Evolutionary conservation across 306 rosid genomes (phyloP), one percentile per base, ranked within the genome.

Genomic region (Delonix regia): DNA sequence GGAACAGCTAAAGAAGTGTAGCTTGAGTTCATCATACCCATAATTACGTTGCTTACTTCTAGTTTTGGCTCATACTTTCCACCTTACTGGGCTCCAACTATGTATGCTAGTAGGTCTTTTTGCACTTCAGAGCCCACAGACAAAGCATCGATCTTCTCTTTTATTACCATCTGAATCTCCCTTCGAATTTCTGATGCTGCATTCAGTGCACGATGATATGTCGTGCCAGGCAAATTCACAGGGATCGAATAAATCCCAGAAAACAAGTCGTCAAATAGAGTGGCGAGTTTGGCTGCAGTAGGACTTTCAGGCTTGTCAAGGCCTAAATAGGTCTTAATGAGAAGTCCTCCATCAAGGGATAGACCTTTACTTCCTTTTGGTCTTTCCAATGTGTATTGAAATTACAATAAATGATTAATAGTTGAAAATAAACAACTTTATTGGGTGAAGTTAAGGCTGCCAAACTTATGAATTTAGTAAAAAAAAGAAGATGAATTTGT

Each of bases 41-140:
- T 91, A 48, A 88, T 86, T 63, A 87, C 77, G 63, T 91, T 88
- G 1, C 85, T 85, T 45, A 91, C 39, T 80, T 85, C 90, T 42
- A 91, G 55, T 77, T 81, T 89, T n/a, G 89, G 87, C 87, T 89
- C 88, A 79, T 82, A 87, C 60, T 84, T 89, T 53, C 93, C 93
- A 47, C 73, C 56, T 6, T 79, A 71, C 57, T 85, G 89, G 27
- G 91, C 91, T 53, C 78, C 86, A 63, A 89, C 86, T 81, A 91
- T 81, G 14, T 85, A 88, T 34, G 89, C 80, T 82, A 91, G 22
- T 30, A 89, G 36, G 25, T 84, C 93, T 69, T n/a, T n/a, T n/a
- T 87, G 85, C 88, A 84, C 74, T 5, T 85, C 81, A 33, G 76
- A 27, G 12, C 90, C 91, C 2, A 77, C 62, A 4, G 87, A 85